Conservation (phyloP, 176 grass and related monocot genomes). For the Oryza meyeriana region DNA sequence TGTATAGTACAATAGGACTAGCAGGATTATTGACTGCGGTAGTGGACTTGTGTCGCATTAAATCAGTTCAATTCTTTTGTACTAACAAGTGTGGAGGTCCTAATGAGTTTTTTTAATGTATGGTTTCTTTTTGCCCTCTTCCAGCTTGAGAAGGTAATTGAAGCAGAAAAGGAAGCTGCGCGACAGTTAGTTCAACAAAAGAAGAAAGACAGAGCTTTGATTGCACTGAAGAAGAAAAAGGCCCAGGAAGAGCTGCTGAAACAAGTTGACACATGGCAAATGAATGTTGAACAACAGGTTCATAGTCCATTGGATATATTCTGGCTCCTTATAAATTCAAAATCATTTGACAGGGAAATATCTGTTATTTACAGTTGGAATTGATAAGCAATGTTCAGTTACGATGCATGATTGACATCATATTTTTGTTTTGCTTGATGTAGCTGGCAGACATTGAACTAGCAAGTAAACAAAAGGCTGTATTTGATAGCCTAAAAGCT, state of each 20-base stretch:
- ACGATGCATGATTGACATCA: background rate
- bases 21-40: background rate
- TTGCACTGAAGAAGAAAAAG: constrained; percentile 98
- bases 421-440: constrained; percentile 31
- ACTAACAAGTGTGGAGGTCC: background rate
- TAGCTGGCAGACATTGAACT: constrained; percentile 97
- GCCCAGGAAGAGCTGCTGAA: constrained; percentile 84
- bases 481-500: constrained; percentile 94
- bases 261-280: constrained; percentile 92
- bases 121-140: constrained; percentile 7
- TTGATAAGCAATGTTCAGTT: constrained; percentile 5
- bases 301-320: constrained; percentile 22
- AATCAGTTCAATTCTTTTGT: constrained; percentile 6
- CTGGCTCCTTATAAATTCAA: background rate
- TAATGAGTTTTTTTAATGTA: constrained; percentile 11
- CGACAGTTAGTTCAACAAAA: constrained; percentile 79
- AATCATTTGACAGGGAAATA: background rate
- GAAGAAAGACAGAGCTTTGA: constrained; percentile 92
- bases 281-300: constrained; percentile 97
- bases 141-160: constrained; percentile 90
- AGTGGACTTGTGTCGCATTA: background rate
- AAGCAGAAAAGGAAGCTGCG: constrained; percentile 92
- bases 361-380: background rate
- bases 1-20: background rate
- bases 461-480: constrained; percentile 90